Evolutionary conservation across 2,329 filamentous ascomycete genomes (phyloP).

Genomic region (Botryotinia calthae): DNA sequence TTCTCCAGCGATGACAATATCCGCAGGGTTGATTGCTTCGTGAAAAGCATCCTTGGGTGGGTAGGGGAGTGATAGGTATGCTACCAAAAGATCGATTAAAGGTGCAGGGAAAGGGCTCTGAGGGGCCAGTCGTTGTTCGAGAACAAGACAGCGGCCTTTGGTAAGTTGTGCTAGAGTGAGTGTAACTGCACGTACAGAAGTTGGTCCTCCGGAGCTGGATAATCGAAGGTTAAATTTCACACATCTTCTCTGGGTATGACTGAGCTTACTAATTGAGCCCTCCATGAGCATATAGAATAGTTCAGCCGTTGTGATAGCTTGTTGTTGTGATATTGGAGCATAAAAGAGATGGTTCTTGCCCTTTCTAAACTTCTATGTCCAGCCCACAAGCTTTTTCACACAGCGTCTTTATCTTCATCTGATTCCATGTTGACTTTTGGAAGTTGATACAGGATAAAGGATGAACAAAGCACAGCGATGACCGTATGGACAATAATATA

Average conservation of each 20-base stretch:
- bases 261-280: no score
- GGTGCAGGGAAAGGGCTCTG: conserved; percentile 7
- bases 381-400: neutral
- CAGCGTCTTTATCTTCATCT: neutral
- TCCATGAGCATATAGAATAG: no score
- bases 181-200: no score
- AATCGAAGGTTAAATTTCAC: no score
- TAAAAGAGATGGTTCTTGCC: neutral
- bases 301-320: neutral
- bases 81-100: conserved; percentile 6
- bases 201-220: no score
- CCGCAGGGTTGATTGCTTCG: neutral
- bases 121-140: neutral
- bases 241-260: no score
- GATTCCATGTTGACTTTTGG: neutral
- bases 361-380: neutral
- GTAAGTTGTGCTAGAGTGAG: no score
- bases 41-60: conserved; percentile 4
- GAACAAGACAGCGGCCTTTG: neutral
- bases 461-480: no score
- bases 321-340: neutral
- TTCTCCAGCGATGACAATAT: conserved; percentile 8
- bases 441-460: neutral
- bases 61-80: conserved; percentile 9
- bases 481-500: no score